These are phyloP conservation scores for Candida pseudoviswanathii DNA, from an alignment of 1,139 yeast species.

Conservation along the genomic window DNA sequence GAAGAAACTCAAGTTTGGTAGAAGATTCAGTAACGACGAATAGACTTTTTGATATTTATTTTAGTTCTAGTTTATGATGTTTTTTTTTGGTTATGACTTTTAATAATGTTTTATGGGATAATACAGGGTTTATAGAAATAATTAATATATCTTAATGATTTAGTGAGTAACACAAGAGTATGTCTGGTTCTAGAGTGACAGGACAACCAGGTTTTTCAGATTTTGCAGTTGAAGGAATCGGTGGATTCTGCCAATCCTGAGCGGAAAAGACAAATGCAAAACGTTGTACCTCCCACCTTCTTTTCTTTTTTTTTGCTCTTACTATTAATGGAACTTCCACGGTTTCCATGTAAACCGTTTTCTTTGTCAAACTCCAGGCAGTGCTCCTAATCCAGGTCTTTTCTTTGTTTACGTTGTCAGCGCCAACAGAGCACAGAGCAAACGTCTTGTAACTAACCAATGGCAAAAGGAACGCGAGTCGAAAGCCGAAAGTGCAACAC, in stretches of 20 bases:
- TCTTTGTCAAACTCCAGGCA: background rate
- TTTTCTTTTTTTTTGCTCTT: background rate
- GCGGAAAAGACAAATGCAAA: too few relatives aligned
- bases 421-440: too few relatives aligned
- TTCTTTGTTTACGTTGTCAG: background rate
- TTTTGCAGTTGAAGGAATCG: background rate
- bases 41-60: background rate
- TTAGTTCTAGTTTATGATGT: background rate
- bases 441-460: too few relatives aligned
- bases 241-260: too few relatives aligned
- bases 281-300: background rate
- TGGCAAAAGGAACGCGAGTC: too few relatives aligned
- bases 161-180: too few relatives aligned
- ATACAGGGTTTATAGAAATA: background rate
- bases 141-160: background rate
- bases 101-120: background rate
- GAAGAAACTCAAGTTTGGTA: slow-evolving; percentile 14
- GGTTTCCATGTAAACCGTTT: slow-evolving; percentile 1
- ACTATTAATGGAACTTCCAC: background rate
- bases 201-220: background rate
- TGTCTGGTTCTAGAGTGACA: too few relatives aligned
- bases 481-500: too few relatives aligned
- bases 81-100: background rate
- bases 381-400: background rate
- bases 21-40: slow-evolving; percentile 13